Base-by-base conservation (phyloP, 164 flowering plant species). In the Dillenia suffruticosa region DNA sequence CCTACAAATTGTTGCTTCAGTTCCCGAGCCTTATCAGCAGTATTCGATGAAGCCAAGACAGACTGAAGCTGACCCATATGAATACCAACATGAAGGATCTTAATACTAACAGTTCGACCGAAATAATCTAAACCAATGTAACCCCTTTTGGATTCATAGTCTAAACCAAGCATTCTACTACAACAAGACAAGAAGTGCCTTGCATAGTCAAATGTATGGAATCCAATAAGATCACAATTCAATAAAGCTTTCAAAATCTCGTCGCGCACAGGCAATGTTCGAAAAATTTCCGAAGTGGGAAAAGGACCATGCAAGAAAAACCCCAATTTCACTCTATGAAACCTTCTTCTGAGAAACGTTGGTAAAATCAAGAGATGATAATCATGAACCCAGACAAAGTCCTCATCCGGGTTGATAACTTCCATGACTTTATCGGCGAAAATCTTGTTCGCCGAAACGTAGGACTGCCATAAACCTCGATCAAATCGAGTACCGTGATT, bases 131-230 rank as follows among this genome's bases (percentile, higher is more conserved):
- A 16, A 4, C 79, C 79, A 46, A 81, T 67, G 56, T 79, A 72
- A 24, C 85, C 85, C 65, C 81, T 70, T 17, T 74, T 81, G 9
- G 76, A 78, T 56, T 72, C 60, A 46, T 72, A 81, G 54, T 81
- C 75, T 46, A 76, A 51, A 44, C 85, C 85, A 50, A 81, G 54
- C 77, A 81, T 70, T 46, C 85, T 70, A 46, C 81, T 76, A 59
- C 85, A 79, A 58, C 70, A 76, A 0, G 82, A 71, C 63, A 81
- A 52, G 55, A 81, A 81, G 59, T 81, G 82, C 51, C 82, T 66
- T 0, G 84, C 84, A 47, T 81, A 78, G 63, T 81, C 85, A 58
- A 76, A 81, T 0, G 82, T 78, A n/a, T 79, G 82, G 45, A 81
- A 81, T 5, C 85, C 85, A 19, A 81, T 60, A 19, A 81, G 65